Percentiles rank a stretch among this genome's conserved stretches.
Conservation (phyloP, 2,329 filamentous ascomycete species). For the Chaetomiaceae sp. region DNA sequence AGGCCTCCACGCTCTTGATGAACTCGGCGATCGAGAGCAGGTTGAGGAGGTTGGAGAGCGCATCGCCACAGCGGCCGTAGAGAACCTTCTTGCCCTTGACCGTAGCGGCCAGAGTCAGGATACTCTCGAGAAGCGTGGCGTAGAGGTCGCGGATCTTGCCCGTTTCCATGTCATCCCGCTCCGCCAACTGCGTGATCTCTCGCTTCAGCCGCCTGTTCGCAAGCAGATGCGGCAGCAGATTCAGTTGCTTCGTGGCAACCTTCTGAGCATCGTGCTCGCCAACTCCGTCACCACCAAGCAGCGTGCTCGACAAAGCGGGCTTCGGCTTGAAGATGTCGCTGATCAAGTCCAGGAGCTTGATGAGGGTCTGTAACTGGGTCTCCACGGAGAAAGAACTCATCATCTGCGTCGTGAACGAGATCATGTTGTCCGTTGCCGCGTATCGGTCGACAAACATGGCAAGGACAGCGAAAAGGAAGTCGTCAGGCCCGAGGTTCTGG, state of each 20-base stretch:
- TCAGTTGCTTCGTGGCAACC: conserved; percentile 51
- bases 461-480: conserved; percentile 83
- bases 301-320: conserved; percentile 64
- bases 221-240: conserved; percentile 54
- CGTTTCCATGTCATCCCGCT: conserved; percentile 60
- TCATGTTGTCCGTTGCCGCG: conserved; percentile 66
- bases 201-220: conserved; percentile 53
- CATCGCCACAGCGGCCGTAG: conserved; percentile 59
- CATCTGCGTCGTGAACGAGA: conserved; percentile 71
- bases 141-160: conserved; percentile 66
- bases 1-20: conserved; percentile 76
- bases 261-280: conserved; percentile 45
- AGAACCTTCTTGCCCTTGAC: conserved; percentile 54
- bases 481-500: conserved; percentile 75
- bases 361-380: conserved; percentile 72
- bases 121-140: conserved; percentile 61
- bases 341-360: conserved; percentile 71
- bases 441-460: conserved; percentile 91
- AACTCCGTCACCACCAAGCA: conserved; percentile 58
- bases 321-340: conserved; percentile 72
- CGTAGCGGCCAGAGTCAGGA: conserved; percentile 61
- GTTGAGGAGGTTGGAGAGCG: conserved; percentile 75
- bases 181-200: conserved; percentile 54
- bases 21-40: conserved; percentile 84
- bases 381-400: conserved; percentile 67